Evolutionary conservation across 2,329 filamentous ascomycete species (phyloP).

Genomic region (Phaeosphaeriaceae sp.): DNA sequence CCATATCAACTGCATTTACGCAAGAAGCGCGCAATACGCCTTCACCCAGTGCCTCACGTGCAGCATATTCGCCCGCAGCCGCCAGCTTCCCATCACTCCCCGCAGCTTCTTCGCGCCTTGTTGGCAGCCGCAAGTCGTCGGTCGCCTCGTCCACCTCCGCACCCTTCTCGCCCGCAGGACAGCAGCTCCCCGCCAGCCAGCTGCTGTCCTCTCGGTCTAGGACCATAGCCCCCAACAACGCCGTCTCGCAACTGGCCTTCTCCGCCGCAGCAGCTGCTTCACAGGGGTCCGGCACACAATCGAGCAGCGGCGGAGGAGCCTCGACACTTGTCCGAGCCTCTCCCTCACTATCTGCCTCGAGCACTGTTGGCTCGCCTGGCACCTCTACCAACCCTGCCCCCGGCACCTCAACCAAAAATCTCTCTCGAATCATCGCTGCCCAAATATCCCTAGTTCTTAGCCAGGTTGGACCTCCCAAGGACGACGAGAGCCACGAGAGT

Average conservation of each 20-base stretch:
- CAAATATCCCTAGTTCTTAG: constrained; percentile 94
- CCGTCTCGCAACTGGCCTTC: constrained; percentile 61
- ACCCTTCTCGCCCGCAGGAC: constrained; percentile 62
- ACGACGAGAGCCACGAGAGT: constrained; percentile 90
- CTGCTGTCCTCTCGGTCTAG: constrained; percentile 64
- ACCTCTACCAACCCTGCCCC: constrained; percentile 55
- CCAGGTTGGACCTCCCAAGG: constrained; percentile 74
- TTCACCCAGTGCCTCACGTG: constrained; percentile 58
- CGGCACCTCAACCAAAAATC: constrained; percentile 51
- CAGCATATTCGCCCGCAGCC: constrained; percentile 58
- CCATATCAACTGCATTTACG: constrained; percentile 59
- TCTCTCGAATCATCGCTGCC: constrained; percentile 92
- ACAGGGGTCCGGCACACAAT: constrained; percentile 59
- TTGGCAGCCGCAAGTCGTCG: constrained; percentile 61
- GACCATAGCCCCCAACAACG: constrained; percentile 59
- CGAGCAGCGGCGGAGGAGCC: constrained; percentile 60
- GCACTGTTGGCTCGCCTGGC: constrained; percentile 61
- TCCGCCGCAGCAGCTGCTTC: constrained; percentile 59
- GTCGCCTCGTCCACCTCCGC: constrained; percentile 61
- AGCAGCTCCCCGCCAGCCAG: constrained; percentile 59
- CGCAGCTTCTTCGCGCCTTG: constrained; percentile 56
- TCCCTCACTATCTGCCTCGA: constrained; percentile 63
- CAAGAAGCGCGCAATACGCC: constrained; percentile 53
- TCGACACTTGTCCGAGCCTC: constrained; percentile 65
- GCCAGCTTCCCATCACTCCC: constrained; percentile 61